phyloP scores from a whole-genome alignment of 192 early-diverging fungal species.

The Coemansia sp. region DNA sequence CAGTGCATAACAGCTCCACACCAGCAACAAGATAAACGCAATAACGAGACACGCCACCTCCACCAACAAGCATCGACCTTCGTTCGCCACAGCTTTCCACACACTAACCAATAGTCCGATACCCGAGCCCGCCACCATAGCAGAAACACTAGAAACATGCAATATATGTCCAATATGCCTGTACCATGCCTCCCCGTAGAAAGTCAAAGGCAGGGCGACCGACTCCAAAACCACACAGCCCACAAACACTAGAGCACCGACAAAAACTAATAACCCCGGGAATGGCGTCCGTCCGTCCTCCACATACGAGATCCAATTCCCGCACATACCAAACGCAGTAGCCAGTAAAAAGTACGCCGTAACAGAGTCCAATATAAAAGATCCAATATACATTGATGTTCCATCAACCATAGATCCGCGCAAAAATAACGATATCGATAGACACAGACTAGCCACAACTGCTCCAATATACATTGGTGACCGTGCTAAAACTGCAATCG shows the following conservation, averaged over 20 bases:
- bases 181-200: background rate
- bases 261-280: background rate
- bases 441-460: slow-evolving; percentile 2
- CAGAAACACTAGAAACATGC: slow-evolving; percentile 8
- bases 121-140: slow-evolving; percentile 14
- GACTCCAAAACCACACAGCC: slow-evolving; percentile 22
- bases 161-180: slow-evolving; percentile 24
- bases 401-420: slow-evolving; percentile 18
- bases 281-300: slow-evolving; percentile 5
- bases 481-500: background rate
- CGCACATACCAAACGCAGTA: slow-evolving; percentile 13
- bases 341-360: slow-evolving; percentile 22
- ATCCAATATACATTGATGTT: slow-evolving; percentile 23
- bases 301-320: slow-evolving; percentile 22
- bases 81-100: slow-evolving; percentile 14
- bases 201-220: slow-evolving; percentile 23
- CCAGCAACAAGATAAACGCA: slow-evolving; percentile 20
- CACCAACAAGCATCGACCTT: background rate
- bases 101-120: slow-evolving; percentile 20
- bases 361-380: slow-evolving; percentile 20
- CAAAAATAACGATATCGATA: slow-evolving; percentile 35
- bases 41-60: slow-evolving; percentile 11
- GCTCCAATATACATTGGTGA: slow-evolving; percentile 13
- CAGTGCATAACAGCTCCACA: slow-evolving; percentile 35
- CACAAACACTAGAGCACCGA: background rate